Base-by-base conservation (phyloP, 148 eudicot species). In the Linanthus parryae region DNA sequence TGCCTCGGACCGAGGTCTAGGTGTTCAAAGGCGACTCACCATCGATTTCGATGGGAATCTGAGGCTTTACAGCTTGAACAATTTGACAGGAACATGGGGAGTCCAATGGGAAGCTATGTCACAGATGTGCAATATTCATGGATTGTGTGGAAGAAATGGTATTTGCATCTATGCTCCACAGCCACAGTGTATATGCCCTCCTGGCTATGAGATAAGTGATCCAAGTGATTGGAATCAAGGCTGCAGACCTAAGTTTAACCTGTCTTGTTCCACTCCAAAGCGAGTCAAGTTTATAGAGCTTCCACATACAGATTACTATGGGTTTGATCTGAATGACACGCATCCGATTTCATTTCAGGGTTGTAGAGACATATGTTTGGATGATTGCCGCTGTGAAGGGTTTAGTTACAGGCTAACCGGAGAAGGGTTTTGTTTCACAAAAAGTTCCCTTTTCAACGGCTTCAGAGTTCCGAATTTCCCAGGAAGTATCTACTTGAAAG, bases 31-130 rank as follows among this genome's bases (percentile, higher is more conserved):
- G 41, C 36, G 83, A 45, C 48, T 78, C 36, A 82, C 77, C 1
- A 30, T 82, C 31, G 84, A 82, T 48, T 54, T 41, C 30, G 89
- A 82, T 65, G 89, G 89, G 26, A 82, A 82, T 60, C 43, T 82
- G 16, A 73, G 89, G 65, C 52, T 67, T 20, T 75, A 78, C 56
- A 82, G 84, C 63, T 73, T 82, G 67, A 58, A 69, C 25, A 58
- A 68, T 35, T 54, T 40, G 11, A 63, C 74, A 3, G 70, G 76
- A 8, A 16, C 23, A 5, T 84, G 92, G 92, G 24, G 3, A 0
- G 48, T 70, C 7, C 58, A 79, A 31, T 80, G 86, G 77, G 60
- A 64, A 61, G 83, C 86, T 41, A 17, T 80, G 23, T 3, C 47
- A n/a, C 30, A 54, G 4, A 74, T 39, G 25, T 84, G 92, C 54